Evolutionary conservation across 108 stramenopile species (phyloP), one percentile per base, ranked within the genome.

Genomic region (Skeletonema marinoi): DNA sequence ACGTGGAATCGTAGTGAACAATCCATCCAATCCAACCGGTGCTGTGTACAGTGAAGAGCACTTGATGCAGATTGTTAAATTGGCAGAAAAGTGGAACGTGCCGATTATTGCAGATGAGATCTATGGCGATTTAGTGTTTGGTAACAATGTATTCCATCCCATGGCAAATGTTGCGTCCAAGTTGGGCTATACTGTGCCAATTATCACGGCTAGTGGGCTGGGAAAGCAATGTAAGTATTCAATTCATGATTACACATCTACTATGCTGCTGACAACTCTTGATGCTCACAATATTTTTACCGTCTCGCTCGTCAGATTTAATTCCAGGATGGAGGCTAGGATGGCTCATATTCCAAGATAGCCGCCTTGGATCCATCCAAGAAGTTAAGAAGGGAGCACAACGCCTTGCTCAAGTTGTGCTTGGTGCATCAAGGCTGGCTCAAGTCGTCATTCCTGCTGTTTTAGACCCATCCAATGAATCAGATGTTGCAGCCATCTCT

Each of bases 1-100:
- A 2, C 66, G 90, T 63, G 96, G 92, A 1, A 94, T 98, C 32
- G 68, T 98, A 17, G 66, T 98, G 60, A 98, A 95, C 78, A 98
- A 98, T 73, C 98, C 98, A 2, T 91, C 89, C 61, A 96, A 96
- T 80, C 96, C 97, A 1, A 96, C 96, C 44, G 98, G 98, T n/a
- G 85, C 89, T 35, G 94, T 95, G 31, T 97, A 90, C 78, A 89
- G 90, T 16, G 70, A 89, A 77, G 69, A 83, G 21, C 95, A 96
- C 79, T 83, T 97, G 36, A 19, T 41, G 8, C 77, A 84, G 2
- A 80, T 97, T 16, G 74, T 93, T 31, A 68, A 54, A 13, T 78
- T 95, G 58, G 96, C 95, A 31, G 81, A 78, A 44, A 73, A 62
- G 70, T 82, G 90, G 78, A 80, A 71, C 4, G 8, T 97, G 11